These are phyloP conservation scores for Rhynchospora breviuscula DNA, from an alignment of 176 grass and related monocot genomes.

Conservation along the genomic window DNA sequence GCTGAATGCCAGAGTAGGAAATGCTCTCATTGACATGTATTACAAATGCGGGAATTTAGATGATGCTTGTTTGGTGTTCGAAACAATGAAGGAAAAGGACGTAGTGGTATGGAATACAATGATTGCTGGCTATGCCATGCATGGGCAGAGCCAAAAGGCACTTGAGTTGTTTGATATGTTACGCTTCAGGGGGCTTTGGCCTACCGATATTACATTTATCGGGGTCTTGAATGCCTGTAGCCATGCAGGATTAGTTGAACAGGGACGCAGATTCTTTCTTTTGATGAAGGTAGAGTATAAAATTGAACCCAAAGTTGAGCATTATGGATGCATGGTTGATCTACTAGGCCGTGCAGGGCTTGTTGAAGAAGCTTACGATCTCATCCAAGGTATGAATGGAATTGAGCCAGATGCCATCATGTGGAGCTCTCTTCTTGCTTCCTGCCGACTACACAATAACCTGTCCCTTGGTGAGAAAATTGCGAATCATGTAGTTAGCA, in stretches of 20 bases:
- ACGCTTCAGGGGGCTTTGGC: conserved; percentile 29
- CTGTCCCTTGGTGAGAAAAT: conserved; percentile 58
- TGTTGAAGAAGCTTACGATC: conserved; percentile 64
- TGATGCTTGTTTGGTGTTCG: conserved; percentile 58
- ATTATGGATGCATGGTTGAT: conserved; percentile 86
- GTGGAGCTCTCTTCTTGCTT: conserved; percentile 65
- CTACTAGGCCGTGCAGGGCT: conserved; percentile 64
- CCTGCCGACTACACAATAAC: conserved; percentile 73
- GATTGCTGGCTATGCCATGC: conserved; percentile 85
- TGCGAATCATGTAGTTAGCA: conserved; percentile 53
- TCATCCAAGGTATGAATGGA: conserved; percentile 46
- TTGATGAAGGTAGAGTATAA: conserved; percentile 51
- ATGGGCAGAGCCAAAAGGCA: conserved; percentile 45
- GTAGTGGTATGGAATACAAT: conserved; percentile 77
- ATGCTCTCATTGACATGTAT: conserved; percentile 87
- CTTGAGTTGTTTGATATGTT: conserved; percentile 41
- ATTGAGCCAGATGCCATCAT: conserved; percentile 47
- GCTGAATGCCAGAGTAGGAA: conserved; percentile 65
- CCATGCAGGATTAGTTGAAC: conserved; percentile 63
- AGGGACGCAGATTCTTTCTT: conserved; percentile 38
- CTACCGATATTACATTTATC: conserved; percentile 88
- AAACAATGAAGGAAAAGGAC: conserved; percentile 46
- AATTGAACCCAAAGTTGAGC: conserved; percentile 80
- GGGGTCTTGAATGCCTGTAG: conserved; percentile 72
- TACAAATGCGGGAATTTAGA: conserved; percentile 88